Evolutionary conservation across 768 basidiomycete species (phyloP).

Genomic region (Collybia sp.): DNA sequence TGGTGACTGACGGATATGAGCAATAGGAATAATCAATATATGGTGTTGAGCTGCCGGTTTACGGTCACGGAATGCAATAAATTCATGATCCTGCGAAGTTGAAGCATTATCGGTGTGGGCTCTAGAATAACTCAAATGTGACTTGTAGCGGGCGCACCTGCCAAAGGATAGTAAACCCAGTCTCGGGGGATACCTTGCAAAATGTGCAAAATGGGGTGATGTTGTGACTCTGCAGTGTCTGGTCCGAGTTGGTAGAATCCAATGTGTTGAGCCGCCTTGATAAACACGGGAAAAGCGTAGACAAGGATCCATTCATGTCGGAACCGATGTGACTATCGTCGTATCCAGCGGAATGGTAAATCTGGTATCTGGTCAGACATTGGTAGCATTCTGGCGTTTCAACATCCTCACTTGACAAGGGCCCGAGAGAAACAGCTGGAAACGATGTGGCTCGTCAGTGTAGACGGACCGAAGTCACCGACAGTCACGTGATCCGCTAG

Average conservation of each 20-base stretch:
- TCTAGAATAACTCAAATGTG: not conserved
- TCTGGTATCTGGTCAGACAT: not conserved
- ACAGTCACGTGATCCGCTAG: too few relatives aligned
- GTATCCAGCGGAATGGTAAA: not conserved
- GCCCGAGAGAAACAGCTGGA: not conserved
- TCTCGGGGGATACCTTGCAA: slow-evolving; percentile 35
- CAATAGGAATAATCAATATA: slow-evolving; percentile 46
- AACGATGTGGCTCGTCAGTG: too few relatives aligned
- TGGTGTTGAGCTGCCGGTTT: slow-evolving; percentile 47
- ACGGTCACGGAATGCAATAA: slow-evolving; percentile 48
- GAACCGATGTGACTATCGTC: too few relatives aligned
- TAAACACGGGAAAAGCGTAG: slow-evolving; percentile 4
- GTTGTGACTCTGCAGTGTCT: not conserved
- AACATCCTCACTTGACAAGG: not conserved
- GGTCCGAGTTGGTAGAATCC: not conserved
- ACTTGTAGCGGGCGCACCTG: slow-evolving; percentile 29
- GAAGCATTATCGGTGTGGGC: too few relatives aligned
- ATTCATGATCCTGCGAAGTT: slow-evolving; percentile 34
- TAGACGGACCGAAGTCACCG: too few relatives aligned
- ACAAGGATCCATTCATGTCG: slow-evolving; percentile 5
- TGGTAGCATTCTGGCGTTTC: not conserved
- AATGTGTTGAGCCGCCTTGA: slow-evolving; percentile 3
- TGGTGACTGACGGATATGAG: slow-evolving; percentile 39
- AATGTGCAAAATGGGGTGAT: slow-evolving; percentile 28
- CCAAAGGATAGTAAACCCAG: slow-evolving; percentile 44